Evolutionary conservation across 495 filamentous ascomycete genomes (phyloP), one percentile per base, ranked within the genome.

Genomic region (Penicillium paxilli): DNA sequence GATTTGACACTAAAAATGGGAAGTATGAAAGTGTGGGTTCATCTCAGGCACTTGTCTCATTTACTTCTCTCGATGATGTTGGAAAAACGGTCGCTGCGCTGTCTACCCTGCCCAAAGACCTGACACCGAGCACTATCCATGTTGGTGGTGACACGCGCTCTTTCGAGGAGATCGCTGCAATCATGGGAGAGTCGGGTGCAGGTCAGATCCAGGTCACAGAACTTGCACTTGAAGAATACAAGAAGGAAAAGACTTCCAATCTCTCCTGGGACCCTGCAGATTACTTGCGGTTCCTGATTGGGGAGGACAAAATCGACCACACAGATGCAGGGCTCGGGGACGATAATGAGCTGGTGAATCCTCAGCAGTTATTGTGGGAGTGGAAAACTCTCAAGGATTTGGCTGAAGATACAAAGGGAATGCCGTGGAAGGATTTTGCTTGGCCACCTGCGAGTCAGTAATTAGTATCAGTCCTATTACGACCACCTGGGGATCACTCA

Each of bases 271-370:
- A 63, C 37, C 65, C 65, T 1, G 62, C 56, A 9, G 16, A 17
- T 16, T 65, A 52, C 53, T n/a, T 68, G 25, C 47, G 63, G 19
- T 68, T 66, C 22, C 55, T 64, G 57, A 63, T 65, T 59, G 59
- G 59, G 0, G 62, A 68, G 50, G 47, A 44, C 1, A 59, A 57
- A 44, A 59, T 65, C 25, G 46, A 63, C 17, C 59, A 68, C 49
- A 57, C 62, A n/a, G 12, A 25, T 12, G 35, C n/a, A 19, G 58
- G 53, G 3, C 20, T 62, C 22, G 58, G 60, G 16, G 45, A 44
- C 40, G 55, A 57, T 47, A 60, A 65, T 47, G 54, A 55, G 19
- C 7, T 65, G 35, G 52, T 38, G 7, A 38, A 38, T 38, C 35
- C 35, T 38, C 35, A 38, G 35, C 35, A 38, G 8, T 38, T 38